phyloP scores from a whole-genome alignment of 2,329 filamentous ascomycete species.

The Cordyceps tenuipes region DNA sequence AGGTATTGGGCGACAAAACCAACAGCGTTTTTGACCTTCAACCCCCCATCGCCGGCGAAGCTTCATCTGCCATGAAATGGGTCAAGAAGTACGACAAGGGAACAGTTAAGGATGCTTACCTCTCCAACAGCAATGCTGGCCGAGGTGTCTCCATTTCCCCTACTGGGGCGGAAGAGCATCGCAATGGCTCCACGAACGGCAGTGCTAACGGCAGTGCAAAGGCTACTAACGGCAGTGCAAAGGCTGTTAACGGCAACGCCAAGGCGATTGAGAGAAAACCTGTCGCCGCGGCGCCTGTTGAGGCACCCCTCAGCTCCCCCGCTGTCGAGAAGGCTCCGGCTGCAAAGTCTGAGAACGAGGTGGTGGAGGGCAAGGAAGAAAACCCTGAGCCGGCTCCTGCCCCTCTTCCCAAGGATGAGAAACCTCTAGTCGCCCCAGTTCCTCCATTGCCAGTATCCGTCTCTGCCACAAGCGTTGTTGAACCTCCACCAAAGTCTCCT shows the following conservation, averaged over 20 bases:
- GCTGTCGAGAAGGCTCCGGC: not conserved
- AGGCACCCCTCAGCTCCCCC: not conserved
- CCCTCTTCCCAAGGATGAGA: conserved; percentile 20
- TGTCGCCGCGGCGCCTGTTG: not conserved
- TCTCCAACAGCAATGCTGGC: conserved; percentile 65
- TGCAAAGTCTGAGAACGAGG: not conserved
- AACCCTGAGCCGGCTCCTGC: not conserved
- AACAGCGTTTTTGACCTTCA: conserved; percentile 86
- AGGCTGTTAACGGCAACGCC: not conserved
- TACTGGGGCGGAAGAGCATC: conserved; percentile 26
- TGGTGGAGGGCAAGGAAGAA: not conserved
- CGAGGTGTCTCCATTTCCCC: conserved; percentile 43
- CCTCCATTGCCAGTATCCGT: conserved; percentile 23
- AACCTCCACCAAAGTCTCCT: conserved; percentile 7
- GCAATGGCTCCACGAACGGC: conserved; percentile 13
- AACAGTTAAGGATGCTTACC: conserved; percentile 74
- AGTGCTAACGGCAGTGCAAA: conserved; percentile 16
- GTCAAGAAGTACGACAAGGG: conserved; percentile 91
- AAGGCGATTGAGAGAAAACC: conserved; percentile 5
- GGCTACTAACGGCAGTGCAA: conserved; percentile 12
- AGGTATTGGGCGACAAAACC: conserved; percentile 60
- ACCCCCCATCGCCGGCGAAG: conserved; percentile 74
- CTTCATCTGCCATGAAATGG: conserved; percentile 94
- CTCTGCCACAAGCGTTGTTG: conserved; percentile 20
- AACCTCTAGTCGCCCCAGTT: conserved; percentile 12